Conservation (phyloP, 768 basidiomycete genomes). For the Amanita pseudoporphyria region DNA sequence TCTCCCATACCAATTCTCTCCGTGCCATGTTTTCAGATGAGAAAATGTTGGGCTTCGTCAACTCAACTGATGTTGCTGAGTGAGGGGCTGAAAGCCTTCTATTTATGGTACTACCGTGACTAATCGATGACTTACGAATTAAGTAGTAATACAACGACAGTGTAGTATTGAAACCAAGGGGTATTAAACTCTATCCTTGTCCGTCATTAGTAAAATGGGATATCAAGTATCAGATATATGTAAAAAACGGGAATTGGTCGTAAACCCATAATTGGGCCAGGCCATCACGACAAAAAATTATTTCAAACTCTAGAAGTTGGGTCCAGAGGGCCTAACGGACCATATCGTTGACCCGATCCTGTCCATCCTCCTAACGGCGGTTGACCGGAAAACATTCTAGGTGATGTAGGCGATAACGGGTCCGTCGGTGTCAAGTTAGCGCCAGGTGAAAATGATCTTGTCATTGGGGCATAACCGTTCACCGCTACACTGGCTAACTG, state of each 20-base stretch:
- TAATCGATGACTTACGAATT: background rate
- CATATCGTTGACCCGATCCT: conserved; percentile 27
- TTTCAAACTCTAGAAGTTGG: conserved; percentile 28
- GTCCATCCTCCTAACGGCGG: conserved; percentile 10
- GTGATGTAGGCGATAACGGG: conserved; percentile 31
- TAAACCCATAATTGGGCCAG: background rate
- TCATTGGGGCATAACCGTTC: conserved; percentile 50
- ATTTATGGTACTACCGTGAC: too few relatives aligned
- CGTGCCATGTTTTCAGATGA: conserved; percentile 10
- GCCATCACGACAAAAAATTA: conserved; percentile 5
- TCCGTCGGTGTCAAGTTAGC: conserved; percentile 17
- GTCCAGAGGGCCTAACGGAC: conserved; percentile 52
- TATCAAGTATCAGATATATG: conserved; percentile 2
- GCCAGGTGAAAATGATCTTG: conserved; percentile 39
- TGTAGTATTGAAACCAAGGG: background rate
- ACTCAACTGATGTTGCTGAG: background rate
- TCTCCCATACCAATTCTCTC: conserved; percentile 18
- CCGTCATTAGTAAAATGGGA: conserved; percentile 4
- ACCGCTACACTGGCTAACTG: conserved; percentile 30
- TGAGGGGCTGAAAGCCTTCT: too few relatives aligned
- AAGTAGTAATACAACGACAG: conserved; percentile 1
- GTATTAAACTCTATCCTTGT: background rate
- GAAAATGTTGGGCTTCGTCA: background rate
- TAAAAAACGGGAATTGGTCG: background rate
- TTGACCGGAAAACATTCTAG: conserved; percentile 17